Base-by-base conservation (phyloP, 768 basidiomycete species). In the Leccinum sublutescens region DNA sequence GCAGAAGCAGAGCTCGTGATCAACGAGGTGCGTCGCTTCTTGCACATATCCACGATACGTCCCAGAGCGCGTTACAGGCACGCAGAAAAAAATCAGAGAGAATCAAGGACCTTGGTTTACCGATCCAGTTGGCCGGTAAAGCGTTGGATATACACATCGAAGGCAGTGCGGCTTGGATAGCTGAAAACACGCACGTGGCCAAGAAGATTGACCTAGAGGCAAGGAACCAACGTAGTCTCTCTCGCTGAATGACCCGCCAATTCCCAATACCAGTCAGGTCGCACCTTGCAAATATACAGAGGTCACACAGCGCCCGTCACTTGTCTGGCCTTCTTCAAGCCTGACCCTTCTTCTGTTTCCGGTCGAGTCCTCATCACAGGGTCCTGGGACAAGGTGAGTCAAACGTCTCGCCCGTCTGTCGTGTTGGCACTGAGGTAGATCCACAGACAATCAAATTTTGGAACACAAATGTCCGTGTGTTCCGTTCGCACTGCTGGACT, bases 261-360 rank as follows among this genome's bases (percentile, higher is more conserved):
- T 55, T 45, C 47, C 62, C 55, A 52, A 38, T 66, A 55, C 49
- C 64, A 98, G 95, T 85, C 89, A 25, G 93, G 93, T 56, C 89
- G 87, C 72, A 90, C 87, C 1, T 68, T 85, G 51, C 85, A 88
- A 67, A 71, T 89, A 17, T 95, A 84, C 75, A 85, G 80, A 66
- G 95, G 93, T 0, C 96, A 99, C 70, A 83, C 81, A 2, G 96
- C 90, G 5, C 96, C 96, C 34, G 92, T 95, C 51, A 95, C 95
- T 3, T 85, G 82, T 34, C 76, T 99, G 33, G 85, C 86, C 6
- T 88, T 98, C 66, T 82, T 76, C 63, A 78, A 84, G 62, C 77
- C 72, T 56, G 64, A 56, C 15, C 60, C 64, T 23, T 76, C 77
- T 25, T 76, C 77, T 11, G 75, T 78, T 38, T 76, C 72, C 14